Percentiles rank a stretch among this genome's conserved stretches.
Conservation (phyloP, 495 filamentous ascomycete genomes). For the Tetracladium marchalianum region DNA sequence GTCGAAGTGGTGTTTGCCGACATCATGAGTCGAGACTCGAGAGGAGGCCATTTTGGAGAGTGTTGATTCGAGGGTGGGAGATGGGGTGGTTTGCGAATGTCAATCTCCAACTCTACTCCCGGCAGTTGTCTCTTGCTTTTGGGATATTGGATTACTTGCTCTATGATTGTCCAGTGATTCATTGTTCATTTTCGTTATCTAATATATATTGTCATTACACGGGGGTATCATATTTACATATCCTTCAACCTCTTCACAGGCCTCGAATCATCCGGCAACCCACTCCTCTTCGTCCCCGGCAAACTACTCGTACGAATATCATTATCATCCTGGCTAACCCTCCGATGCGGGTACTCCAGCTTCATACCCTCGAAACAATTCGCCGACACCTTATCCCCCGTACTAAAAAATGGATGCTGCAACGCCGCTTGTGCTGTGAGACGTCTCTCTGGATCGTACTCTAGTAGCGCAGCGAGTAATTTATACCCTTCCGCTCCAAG, state of each 20-base stretch:
- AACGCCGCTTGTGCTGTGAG: conserved; percentile 79
- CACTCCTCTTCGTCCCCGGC: conserved; percentile 86
- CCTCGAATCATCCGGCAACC: conserved; percentile 71
- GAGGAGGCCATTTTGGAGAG: no score
- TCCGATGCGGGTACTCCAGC: conserved; percentile 77
- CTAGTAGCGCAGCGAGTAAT: conserved; percentile 68
- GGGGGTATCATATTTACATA: conserved; percentile 6
- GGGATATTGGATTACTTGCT: no score
- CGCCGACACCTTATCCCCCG: conserved; percentile 49
- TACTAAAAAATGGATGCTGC: conserved; percentile 76
- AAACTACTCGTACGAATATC: conserved; percentile 82
- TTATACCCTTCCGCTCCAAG: conserved; percentile 72
- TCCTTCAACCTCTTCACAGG: conserved; percentile 63
- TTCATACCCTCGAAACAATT: conserved; percentile 90
- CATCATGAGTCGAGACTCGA: no score
- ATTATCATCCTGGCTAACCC: conserved; percentile 89
- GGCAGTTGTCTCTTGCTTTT: no score
- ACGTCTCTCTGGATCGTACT: conserved; percentile 86
- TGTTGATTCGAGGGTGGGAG: no score
- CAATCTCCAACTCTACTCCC: no score
- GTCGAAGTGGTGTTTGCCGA: no score
- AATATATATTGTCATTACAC: no score
- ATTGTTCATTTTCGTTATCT: no score
- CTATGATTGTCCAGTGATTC: no score
- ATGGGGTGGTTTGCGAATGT: no score